phyloP scores from a whole-genome alignment of 768 basidiomycete genomes.

The Paxillus ammoniavirescens region DNA sequence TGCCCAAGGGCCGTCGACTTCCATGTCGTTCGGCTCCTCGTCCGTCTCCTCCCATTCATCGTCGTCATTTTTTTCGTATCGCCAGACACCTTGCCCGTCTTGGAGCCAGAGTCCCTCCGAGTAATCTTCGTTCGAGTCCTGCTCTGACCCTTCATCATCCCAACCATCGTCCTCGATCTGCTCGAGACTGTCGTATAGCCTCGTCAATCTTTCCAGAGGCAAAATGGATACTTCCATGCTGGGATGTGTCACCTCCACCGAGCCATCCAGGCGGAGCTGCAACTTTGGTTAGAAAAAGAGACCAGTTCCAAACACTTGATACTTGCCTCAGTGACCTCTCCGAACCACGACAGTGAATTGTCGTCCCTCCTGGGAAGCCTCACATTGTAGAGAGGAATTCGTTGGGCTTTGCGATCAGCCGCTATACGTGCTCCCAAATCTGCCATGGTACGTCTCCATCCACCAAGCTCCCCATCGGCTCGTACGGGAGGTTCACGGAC shows the following conservation, averaged over 20 bases:
- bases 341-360: conserved; percentile 68
- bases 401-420: conserved; percentile 39
- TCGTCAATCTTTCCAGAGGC: conserved; percentile 66
- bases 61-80: conserved; percentile 30
- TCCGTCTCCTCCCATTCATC: conserved; percentile 43
- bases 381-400: conserved; percentile 40
- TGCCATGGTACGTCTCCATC: conserved; percentile 73
- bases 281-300: conserved; percentile 7
- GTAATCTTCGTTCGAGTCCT: conserved; percentile 39
- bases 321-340: conserved; percentile 76
- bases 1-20: conserved; percentile 31
- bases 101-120: conserved; percentile 43
- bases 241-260: conserved; percentile 70
- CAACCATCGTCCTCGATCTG: conserved; percentile 72
- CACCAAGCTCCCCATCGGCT: conserved; percentile 50
- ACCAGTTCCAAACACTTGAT: conserved; percentile 2
- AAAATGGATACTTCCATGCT: conserved; percentile 48
- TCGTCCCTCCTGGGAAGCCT: conserved; percentile 40
- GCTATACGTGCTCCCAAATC: conserved; percentile 64
- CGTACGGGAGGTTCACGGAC: conserved; percentile 57
- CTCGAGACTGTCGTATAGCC: conserved; percentile 79
- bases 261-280: conserved; percentile 74
- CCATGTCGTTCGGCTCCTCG: conserved; percentile 37
- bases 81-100: conserved; percentile 38
- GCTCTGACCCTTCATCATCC: conserved; percentile 38